These are phyloP conservation scores for Cladorrhinum sp. DNA, from an alignment of 2,329 filamentous ascomycete genomes.

Conservation along the genomic window DNA sequence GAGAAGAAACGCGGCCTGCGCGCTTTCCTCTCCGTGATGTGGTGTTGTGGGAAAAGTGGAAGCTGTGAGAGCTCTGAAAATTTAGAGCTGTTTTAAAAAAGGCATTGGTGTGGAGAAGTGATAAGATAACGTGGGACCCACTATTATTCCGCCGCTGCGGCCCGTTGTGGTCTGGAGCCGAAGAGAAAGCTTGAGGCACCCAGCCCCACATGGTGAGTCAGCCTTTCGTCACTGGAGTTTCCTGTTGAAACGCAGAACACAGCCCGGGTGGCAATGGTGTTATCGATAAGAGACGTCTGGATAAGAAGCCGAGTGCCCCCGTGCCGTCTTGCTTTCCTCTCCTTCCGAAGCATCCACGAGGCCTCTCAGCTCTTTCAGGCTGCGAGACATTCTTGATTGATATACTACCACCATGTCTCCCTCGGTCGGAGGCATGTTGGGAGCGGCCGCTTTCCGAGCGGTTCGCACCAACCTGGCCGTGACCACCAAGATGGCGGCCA, in stretches of 20 bases:
- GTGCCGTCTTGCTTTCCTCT: slow-evolving; percentile 11
- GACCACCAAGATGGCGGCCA: slow-evolving; percentile 44
- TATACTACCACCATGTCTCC: slow-evolving; percentile 47
- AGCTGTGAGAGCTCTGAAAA: slow-evolving; percentile 26
- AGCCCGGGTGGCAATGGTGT: slow-evolving; percentile 11
- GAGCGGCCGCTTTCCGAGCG: slow-evolving; percentile 53
- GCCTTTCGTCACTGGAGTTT: neutral
- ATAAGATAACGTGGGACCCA: slow-evolving; percentile 17
- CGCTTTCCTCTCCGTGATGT: slow-evolving; percentile 11
- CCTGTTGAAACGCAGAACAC: neutral
- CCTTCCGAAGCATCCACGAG: slow-evolving; percentile 10
- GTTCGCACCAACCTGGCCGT: slow-evolving; percentile 47
- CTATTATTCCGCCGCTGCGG: slow-evolving; percentile 1
- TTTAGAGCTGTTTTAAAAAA: slow-evolving; percentile 23
- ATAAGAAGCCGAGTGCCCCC: slow-evolving; percentile 27
- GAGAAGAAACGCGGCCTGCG: slow-evolving; percentile 1
- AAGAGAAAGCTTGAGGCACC: neutral
- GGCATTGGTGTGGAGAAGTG: slow-evolving; percentile 21
- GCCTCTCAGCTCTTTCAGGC: slow-evolving; percentile 2
- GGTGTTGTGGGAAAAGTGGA: slow-evolving; percentile 22
- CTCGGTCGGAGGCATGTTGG: slow-evolving; percentile 53
- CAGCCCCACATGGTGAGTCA: neutral
- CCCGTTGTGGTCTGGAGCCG: neutral
- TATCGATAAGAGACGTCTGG: slow-evolving; percentile 24
- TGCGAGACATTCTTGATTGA: slow-evolving; percentile 17